Evolutionary conservation across 306 rosid species (phyloP).

Genomic region (Notholithocarpus densiflorus): DNA sequence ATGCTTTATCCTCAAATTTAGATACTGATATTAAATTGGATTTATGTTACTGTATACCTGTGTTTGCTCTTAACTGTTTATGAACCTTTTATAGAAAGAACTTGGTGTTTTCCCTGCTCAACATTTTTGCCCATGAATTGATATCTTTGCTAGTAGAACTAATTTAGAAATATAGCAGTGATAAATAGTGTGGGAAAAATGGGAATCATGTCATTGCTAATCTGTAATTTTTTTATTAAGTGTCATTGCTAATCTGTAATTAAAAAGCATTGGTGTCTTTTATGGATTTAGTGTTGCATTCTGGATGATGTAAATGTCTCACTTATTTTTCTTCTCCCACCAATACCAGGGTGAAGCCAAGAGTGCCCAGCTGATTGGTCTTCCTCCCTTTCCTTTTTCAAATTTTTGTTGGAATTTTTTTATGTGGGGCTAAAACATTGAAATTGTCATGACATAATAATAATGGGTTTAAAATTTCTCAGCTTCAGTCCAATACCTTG

Average conservation of each 20-base stretch:
- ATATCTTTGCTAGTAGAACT: background rate
- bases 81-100: background rate
- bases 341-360: constrained; percentile 70
- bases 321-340: background rate
- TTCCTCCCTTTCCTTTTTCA: too few relatives aligned
- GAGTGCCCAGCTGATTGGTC: constrained; percentile 65
- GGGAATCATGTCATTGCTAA: background rate
- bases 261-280: background rate
- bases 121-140: background rate
- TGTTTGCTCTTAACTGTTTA: background rate
- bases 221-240: too few relatives aligned
- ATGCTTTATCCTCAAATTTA: background rate
- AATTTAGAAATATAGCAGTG: background rate
- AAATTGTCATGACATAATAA: too few relatives aligned
- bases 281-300: background rate
- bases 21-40: background rate
- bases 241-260: too few relatives aligned
- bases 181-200: background rate
- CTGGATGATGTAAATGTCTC: background rate
- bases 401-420: too few relatives aligned
- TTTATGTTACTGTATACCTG: background rate
- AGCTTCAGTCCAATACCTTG: constrained; percentile 21
- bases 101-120: background rate
- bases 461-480: constrained; percentile 25
- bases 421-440: too few relatives aligned